Evolutionary conservation across 202 grass and related monocot genomes (phyloP), one percentile per base, ranked within the genome.

Genomic region (Hordeum pubiflorum): DNA sequence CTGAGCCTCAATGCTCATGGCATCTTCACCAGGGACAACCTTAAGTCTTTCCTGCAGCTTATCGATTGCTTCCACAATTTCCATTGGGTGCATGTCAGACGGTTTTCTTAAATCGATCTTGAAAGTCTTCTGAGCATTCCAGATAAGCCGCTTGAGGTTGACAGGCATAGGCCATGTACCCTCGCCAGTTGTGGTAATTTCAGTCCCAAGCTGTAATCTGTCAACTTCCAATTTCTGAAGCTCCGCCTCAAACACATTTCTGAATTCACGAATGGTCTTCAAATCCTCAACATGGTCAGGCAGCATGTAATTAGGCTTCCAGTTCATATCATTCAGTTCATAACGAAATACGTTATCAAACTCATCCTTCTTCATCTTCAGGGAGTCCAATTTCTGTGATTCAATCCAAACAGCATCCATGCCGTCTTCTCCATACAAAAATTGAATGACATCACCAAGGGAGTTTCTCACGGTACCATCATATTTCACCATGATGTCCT

Each of bases 361-460:
- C 38, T 94, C 95, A 3, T 12, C 33, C 69, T 89, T 94, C 57
- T 93, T 98, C 92, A 94, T 93, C 84, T 98, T 98, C 78, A 98
- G 72, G 18, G 95, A 94, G 57, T 98, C 95, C 87, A 98, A 26
- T 41, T 94, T 98, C 55, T 94, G 95, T 9, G 79, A 75, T 63
- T 98, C 95, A 63, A 98, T 98, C 95, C 95, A 98, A 68, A 98
- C 92, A 27, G 90, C 86, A 88, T 94, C 95, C 95, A 98, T 98
- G 58, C 92, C 95, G 88, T 98, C 95, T 70, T 98, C 95, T 74
- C 95, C 95, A 68, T 98, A 98, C 40, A 98, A 82, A 63, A 97
- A 97, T 69, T 97, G 95, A 68, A 97, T 97, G 55, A 93, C 95
- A 82, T 97, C 95, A 3, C 95, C 95, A 0, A 97, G 52, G 7